These are phyloP conservation scores for Plasmodium ovale DNA, from an alignment of 169 alveolate species.

Conservation along the genomic window DNA sequence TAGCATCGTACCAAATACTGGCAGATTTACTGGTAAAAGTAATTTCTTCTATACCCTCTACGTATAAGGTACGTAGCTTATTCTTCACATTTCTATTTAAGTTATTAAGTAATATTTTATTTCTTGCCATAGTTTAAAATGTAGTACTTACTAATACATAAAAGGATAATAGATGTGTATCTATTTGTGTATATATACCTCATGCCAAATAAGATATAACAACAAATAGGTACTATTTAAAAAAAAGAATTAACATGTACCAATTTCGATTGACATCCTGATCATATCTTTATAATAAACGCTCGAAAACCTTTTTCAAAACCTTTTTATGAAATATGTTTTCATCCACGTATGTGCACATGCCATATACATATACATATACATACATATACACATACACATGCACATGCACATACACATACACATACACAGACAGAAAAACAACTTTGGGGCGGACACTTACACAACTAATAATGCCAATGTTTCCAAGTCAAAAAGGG, in stretches of 20 bases:
- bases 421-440: neutral
- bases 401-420: neutral
- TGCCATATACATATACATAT: neutral
- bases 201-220: too few species aligned
- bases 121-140: slow-evolving; percentile 26
- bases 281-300: too few species aligned
- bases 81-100: slow-evolving; percentile 17
- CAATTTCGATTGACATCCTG: too few species aligned
- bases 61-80: neutral
- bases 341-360: too few species aligned
- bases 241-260: too few species aligned
- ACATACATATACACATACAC: neutral
- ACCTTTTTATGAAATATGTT: too few species aligned
- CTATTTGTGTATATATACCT: too few species aligned
- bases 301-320: too few species aligned
- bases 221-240: too few species aligned
- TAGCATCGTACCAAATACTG: slow-evolving; percentile 15
- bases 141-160: neutral
- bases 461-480: too few species aligned
- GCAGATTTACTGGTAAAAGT: slow-evolving; percentile 6
- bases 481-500: too few species aligned
- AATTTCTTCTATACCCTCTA: slow-evolving; percentile 27
- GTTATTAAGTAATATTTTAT: slow-evolving; percentile 3
- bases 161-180: neutral
- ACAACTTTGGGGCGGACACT: neutral